Base-by-base conservation (phyloP, 2,329 filamentous ascomycete species). In the Pyrenophora graminea region DNA sequence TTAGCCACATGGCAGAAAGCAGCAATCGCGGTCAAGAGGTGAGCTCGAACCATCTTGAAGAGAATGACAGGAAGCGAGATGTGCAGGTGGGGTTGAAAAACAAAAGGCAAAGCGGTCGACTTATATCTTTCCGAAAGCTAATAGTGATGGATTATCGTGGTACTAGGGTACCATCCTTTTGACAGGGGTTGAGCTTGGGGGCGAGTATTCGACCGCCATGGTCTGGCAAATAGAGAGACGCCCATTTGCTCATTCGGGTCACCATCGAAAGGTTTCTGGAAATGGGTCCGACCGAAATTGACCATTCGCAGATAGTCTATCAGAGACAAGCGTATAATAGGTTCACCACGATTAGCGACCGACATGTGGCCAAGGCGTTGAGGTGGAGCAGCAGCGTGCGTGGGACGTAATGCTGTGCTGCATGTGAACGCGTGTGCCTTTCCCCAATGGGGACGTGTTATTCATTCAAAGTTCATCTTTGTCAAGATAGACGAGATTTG, bases 1-100 rank as follows among this genome's bases (percentile, higher is more conserved):
- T 64, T 43, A 25, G 58, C 57, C 49, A 67, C 33, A 21, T 59
- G 59, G 37, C 51, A 48, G 36, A 53, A 62, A 41, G 59, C 62
- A 58, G 67, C 62, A 21, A 69, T 39, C 21, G 63, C 63, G 45
- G 61, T 60, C 37, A 72, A 48, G 40, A 64, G 41, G 23, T 49
- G 45, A 34, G 56, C 43, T 34, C 55, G 53, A 17, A 69, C 51
- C 69, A 71, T 71, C 6, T 56, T 67, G 47, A 40, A 40, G 9
- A 15, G 33, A 27, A 34, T 41, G 30, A 17, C 12, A 7, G 10
- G 34, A 5, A 31, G 39, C 39, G 38, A 32, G 13, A 33, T 48
- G 21, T 7, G 23, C 23, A 8, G 23, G 23, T 41, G 21, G 38
- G 18, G 39, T 9, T 15, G 18, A 21, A 4, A 34, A 30, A 37